phyloP scores from a whole-genome alignment of 805 yeast genomes.

The Yarrowia alimentaria region DNA sequence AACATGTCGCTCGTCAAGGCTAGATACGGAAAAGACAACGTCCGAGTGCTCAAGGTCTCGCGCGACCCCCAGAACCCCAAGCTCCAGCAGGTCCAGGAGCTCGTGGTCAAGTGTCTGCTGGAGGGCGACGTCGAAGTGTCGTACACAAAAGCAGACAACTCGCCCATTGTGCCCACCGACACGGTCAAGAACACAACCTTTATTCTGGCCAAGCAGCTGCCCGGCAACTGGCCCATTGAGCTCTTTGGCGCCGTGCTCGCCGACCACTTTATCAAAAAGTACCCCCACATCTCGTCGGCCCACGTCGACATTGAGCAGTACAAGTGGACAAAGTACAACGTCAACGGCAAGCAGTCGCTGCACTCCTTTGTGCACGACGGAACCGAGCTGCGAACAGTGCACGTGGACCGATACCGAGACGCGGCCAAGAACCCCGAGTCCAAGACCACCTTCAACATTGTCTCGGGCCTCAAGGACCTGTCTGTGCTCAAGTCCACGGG shows the following conservation, averaged over 20 bases:
- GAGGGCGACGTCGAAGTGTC: slow-evolving; percentile 77
- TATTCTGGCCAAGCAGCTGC: slow-evolving; percentile 75
- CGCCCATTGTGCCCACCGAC: slow-evolving; percentile 90
- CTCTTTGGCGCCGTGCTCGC: slow-evolving; percentile 83
- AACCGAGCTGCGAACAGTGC: slow-evolving; percentile 66
- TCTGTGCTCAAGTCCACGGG: slow-evolving; percentile 88
- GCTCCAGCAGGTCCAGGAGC: slow-evolving; percentile 79
- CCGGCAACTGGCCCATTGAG: slow-evolving; percentile 83
- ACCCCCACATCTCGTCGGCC: slow-evolving; percentile 71
- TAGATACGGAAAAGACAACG: slow-evolving; percentile 89
- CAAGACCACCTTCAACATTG: slow-evolving; percentile 50
- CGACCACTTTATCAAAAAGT: slow-evolving; percentile 73
- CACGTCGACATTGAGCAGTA: slow-evolving; percentile 66
- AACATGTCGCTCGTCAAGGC: slow-evolving; percentile 44
- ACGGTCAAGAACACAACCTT: slow-evolving; percentile 87
- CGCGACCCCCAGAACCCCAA: slow-evolving; percentile 71
- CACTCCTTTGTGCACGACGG: slow-evolving; percentile 88
- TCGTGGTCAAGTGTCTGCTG: slow-evolving; percentile 71
- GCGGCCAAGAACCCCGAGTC: slow-evolving; percentile 32
- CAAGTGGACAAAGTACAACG: slow-evolving; percentile 75
- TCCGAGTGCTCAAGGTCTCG: slow-evolving; percentile 84
- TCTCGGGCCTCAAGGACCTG: slow-evolving; percentile 72
- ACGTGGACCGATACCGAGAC: slow-evolving; percentile 37
- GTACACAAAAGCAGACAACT: slow-evolving; percentile 84
- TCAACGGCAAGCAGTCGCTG: slow-evolving; percentile 67